phyloP scores from a whole-genome alignment of 2,329 filamentous ascomycete genomes.

The Juglanconis sp. region DNA sequence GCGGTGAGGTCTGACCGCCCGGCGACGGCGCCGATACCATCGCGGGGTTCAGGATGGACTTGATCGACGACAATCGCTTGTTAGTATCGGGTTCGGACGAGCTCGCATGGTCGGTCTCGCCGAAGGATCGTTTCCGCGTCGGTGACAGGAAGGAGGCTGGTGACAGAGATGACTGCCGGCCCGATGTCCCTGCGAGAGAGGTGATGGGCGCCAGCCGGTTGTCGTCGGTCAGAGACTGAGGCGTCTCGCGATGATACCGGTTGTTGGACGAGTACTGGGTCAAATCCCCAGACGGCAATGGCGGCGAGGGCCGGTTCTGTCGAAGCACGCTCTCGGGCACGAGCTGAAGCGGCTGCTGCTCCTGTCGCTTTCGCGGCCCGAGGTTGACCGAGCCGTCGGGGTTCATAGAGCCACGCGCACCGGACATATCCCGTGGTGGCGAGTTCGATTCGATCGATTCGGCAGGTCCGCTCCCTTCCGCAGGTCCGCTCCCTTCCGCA shows the following conservation, averaged over 20 bases:
- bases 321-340: conserved; percentile 44
- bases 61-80: conserved; percentile 70
- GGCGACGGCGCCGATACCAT: conserved; percentile 21
- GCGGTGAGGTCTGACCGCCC: conserved; percentile 9
- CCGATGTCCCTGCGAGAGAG: conserved; percentile 41
- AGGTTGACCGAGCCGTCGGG: conserved; percentile 64
- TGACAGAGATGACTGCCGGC: conserved; percentile 56
- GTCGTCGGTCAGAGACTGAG: conserved; percentile 48
- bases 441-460: conserved; percentile 46
- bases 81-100: conserved; percentile 42
- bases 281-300: conserved; percentile 43
- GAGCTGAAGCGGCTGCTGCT: conserved; percentile 43
- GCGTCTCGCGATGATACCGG: conserved; percentile 35
- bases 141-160: conserved; percentile 59
- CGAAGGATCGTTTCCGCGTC: conserved; percentile 66
- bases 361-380: conserved; percentile 48
- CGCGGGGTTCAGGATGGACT: conserved; percentile 67
- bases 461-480: conserved; percentile 39
- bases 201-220: conserved; percentile 57
- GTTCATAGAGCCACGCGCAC: conserved; percentile 56
- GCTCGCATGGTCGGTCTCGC: conserved; percentile 44
- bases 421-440: conserved; percentile 27
- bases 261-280: conserved; percentile 47
- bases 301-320: conserved; percentile 42
- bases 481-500: conserved; percentile 34